These are phyloP conservation scores for Crepidotus sp. DNA, from an alignment of 1,284 basidiomycete species.

Conservation along the genomic window DNA sequence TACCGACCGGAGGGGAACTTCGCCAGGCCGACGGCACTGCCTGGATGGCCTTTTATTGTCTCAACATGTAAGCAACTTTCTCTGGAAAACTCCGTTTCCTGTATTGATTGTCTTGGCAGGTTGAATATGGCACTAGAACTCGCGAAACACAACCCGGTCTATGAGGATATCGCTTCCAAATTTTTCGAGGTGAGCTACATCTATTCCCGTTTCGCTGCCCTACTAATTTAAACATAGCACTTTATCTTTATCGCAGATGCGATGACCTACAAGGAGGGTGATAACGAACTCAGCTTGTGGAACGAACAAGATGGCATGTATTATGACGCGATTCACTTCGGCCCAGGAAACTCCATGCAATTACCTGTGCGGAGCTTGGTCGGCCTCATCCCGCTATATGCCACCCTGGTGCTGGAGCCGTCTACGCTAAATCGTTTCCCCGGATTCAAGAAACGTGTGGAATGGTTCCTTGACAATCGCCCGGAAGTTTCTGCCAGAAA, in stretches of 20 bases:
- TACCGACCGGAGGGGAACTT: slow-evolving; percentile 86
- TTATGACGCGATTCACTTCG: slow-evolving; percentile 93
- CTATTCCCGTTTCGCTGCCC: background rate
- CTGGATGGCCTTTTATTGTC: slow-evolving; percentile 98
- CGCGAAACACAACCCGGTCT: slow-evolving; percentile 94
- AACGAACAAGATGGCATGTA: slow-evolving; percentile 88
- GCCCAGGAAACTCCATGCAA: slow-evolving; percentile 78
- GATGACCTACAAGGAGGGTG: slow-evolving; percentile 84
- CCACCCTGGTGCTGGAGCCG: slow-evolving; percentile 90
- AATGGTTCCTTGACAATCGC: slow-evolving; percentile 96
- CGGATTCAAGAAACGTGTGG: slow-evolving; percentile 96
- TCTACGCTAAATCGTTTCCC: slow-evolving; percentile 83
- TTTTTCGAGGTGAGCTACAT: slow-evolving; percentile 72
- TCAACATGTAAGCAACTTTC: slow-evolving; percentile 72
- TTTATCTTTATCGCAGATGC: slow-evolving; percentile 96
- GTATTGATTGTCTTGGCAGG: slow-evolving; percentile 36
- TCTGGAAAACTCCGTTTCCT: background rate
- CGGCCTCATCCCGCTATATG: slow-evolving; percentile 93
- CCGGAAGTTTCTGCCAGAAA: slow-evolving; percentile 82
- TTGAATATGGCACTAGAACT: slow-evolving; percentile 95
- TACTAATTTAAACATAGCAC: slow-evolving; percentile 44
- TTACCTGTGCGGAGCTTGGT: slow-evolving; percentile 90
- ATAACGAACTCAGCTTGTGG: slow-evolving; percentile 82
- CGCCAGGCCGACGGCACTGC: slow-evolving; percentile 97
- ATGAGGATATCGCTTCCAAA: slow-evolving; percentile 99